phyloP scores from a whole-genome alignment of 805 yeast species.

The fission yeast (Schizosaccharomyces pombe) region ASM294v3 CU329670.1:1775501-1776000 shows the following conservation, averaged over 20 bases:
- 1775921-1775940: slow-evolving; percentile 11
- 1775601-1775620: slow-evolving; percentile 47
- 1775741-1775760: slow-evolving; percentile 54
- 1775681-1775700: slow-evolving; percentile 24
- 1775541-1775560: slow-evolving; percentile 35
- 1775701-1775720: slow-evolving; percentile 20
- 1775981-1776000: slow-evolving; percentile 25
- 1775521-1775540: slow-evolving; percentile 70
- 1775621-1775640: slow-evolving; percentile 41
- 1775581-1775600: slow-evolving; percentile 44
- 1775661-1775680: slow-evolving; percentile 25
- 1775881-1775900: slow-evolving; percentile 45
- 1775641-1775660: slow-evolving; percentile 48
- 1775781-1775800: slow-evolving; percentile 58
- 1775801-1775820: slow-evolving; percentile 35
- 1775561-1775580: slow-evolving; percentile 29
- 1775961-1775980: slow-evolving; percentile 9
- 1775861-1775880: slow-evolving; percentile 56
- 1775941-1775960: background rate
- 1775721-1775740: slow-evolving; percentile 28
- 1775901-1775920: slow-evolving; percentile 20
- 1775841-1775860: slow-evolving; percentile 40
- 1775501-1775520: slow-evolving; percentile 27
- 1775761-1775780: slow-evolving; percentile 54
- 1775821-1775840: slow-evolving; percentile 40